These are phyloP conservation scores for Amanita pseudoporphyria DNA, from an alignment of 768 basidiomycete species.

Conservation along the genomic window DNA sequence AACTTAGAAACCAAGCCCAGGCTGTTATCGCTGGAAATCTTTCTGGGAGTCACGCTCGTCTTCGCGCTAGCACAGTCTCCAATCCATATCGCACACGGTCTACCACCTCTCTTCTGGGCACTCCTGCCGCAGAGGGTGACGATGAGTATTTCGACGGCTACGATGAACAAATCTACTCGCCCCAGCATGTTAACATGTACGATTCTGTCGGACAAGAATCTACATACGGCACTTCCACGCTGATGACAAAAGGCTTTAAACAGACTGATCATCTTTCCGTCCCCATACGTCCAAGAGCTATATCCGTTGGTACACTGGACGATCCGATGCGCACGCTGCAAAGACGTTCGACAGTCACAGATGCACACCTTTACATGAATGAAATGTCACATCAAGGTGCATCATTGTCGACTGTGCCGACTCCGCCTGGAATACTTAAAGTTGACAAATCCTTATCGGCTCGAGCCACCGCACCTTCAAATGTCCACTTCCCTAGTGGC, in stretches of 20 bases:
- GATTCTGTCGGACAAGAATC: slow-evolving; percentile 43
- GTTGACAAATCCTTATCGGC: slow-evolving; percentile 40
- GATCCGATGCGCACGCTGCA: slow-evolving; percentile 66
- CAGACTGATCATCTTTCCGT: slow-evolving; percentile 53
- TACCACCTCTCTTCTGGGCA: slow-evolving; percentile 50
- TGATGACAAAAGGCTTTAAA: slow-evolving; percentile 68
- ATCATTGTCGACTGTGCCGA: slow-evolving; percentile 27
- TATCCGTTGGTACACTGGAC: slow-evolving; percentile 82
- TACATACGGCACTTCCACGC: slow-evolving; percentile 45
- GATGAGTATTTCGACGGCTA: slow-evolving; percentile 63
- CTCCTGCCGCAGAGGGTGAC: slow-evolving; percentile 65
- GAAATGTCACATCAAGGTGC: slow-evolving; percentile 39
- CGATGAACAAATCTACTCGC: slow-evolving; percentile 39
- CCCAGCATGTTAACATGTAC: slow-evolving; percentile 55
- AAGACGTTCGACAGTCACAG: slow-evolving; percentile 45
- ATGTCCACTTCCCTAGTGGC: slow-evolving; percentile 63
- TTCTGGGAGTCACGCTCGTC: slow-evolving; percentile 58
- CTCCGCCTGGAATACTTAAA: slow-evolving; percentile 49
- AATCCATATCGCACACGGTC: slow-evolving; percentile 77
- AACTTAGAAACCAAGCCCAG: slow-evolving; percentile 83
- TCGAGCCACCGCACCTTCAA: slow-evolving; percentile 38
- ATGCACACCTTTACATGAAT: slow-evolving; percentile 49
- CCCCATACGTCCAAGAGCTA: slow-evolving; percentile 63
- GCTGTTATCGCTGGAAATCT: slow-evolving; percentile 82
- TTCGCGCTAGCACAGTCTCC: slow-evolving; percentile 88